These are phyloP conservation scores for Bidens hawaiensis DNA, from an alignment of 140 eudicot genomes.

Conservation along the genomic window DNA sequence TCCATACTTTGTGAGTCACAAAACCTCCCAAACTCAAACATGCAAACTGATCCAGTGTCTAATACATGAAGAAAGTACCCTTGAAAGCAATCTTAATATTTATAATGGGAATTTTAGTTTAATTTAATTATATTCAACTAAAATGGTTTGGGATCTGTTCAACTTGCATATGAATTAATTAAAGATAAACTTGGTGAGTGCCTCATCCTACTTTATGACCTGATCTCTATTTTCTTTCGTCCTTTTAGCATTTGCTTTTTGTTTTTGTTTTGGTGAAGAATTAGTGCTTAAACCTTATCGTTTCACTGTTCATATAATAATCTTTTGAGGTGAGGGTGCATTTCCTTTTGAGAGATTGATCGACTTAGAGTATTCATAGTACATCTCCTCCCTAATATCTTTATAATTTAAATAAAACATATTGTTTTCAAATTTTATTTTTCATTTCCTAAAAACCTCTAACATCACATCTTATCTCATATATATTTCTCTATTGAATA, in stretches of 20 bases:
- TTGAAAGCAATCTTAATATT: constrained; percentile 13
- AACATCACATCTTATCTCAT: too few relatives aligned
- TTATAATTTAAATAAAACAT: too few relatives aligned
- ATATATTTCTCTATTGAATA: too few relatives aligned
- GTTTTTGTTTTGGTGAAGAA: constrained; percentile 2
- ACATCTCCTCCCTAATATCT: too few relatives aligned
- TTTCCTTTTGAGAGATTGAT: constrained; percentile 2
- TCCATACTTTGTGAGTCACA: constrained; percentile 29
- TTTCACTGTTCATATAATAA: constrained; percentile 13
- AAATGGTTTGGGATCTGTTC: constrained; percentile 4
- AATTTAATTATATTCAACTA: not conserved
- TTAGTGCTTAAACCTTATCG: constrained; percentile 24
- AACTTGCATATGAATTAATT: too few relatives aligned
- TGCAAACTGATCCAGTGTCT: not conserved
- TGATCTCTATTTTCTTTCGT: not conserved
- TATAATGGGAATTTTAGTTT: too few relatives aligned
- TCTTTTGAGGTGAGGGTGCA: constrained; percentile 1
- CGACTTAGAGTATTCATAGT: too few relatives aligned
- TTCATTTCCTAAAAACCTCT: too few relatives aligned
- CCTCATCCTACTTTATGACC: constrained; percentile 9
- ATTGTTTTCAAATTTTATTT: too few relatives aligned
- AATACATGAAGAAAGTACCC: not conserved
- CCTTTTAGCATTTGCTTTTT: constrained; percentile 7
- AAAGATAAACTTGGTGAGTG: constrained; percentile 2
- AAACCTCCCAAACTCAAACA: constrained; percentile 21